These are phyloP conservation scores for Lithohypha guttulata DNA, from an alignment of 2,329 filamentous ascomycete species.

Conservation along the genomic window DNA sequence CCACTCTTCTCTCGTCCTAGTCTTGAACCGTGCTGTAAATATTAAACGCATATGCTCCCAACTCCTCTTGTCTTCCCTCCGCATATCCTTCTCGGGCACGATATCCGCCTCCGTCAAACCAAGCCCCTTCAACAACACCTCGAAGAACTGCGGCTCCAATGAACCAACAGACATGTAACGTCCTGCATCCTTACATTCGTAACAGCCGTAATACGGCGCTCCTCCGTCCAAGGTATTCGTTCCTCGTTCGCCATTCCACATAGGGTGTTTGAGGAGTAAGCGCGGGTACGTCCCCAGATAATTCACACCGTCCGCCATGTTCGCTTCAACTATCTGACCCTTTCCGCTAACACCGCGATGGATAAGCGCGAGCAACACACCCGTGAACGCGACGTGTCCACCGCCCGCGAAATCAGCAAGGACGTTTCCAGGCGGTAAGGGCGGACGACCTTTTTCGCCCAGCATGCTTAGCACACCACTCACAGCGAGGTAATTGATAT, in stretches of 20 bases:
- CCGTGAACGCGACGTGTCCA: slow-evolving; percentile 69
- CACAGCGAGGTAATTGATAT: slow-evolving; percentile 93
- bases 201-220: slow-evolving; percentile 80
- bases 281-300: slow-evolving; percentile 72
- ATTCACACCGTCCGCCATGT: slow-evolving; percentile 85
- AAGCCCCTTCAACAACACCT: slow-evolving; percentile 55
- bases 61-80: slow-evolving; percentile 48
- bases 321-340: slow-evolving; percentile 86
- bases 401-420: slow-evolving; percentile 87
- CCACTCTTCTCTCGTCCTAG: slow-evolving; percentile 67
- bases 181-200: slow-evolving; percentile 64
- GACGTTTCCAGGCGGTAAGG: slow-evolving; percentile 71
- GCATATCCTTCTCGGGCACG: slow-evolving; percentile 32
- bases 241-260: slow-evolving; percentile 57
- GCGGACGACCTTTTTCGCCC: slow-evolving; percentile 53
- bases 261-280: slow-evolving; percentile 50
- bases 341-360: slow-evolving; percentile 34
- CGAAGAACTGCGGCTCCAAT: slow-evolving; percentile 78
- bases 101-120: slow-evolving; percentile 41
- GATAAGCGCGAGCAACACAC: slow-evolving; percentile 69
- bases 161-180: slow-evolving; percentile 81
- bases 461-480: slow-evolving; percentile 69
- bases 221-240: slow-evolving; percentile 74
- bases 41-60: slow-evolving; percentile 58
- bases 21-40: slow-evolving; percentile 55